A percentile compares a stretch with the other conserved stretches of the same genome.
phyloP scores from a whole-genome alignment of 495 filamentous ascomycete species.

The Xylaria acuta region DNA sequence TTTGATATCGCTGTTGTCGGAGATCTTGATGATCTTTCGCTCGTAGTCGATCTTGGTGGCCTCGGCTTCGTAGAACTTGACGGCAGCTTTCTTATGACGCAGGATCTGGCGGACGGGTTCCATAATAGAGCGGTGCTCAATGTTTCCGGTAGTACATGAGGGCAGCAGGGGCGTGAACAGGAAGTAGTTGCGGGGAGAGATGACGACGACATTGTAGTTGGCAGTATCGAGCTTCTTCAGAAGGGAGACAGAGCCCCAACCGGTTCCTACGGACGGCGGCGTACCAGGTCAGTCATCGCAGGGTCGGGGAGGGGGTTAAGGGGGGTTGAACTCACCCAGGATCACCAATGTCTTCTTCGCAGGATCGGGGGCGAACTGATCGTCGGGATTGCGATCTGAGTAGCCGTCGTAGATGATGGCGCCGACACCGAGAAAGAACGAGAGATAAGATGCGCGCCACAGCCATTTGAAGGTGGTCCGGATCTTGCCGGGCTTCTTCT shows the following conservation, averaged over 20 bases:
- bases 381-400: slow-evolving; percentile 75
- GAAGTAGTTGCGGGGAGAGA: slow-evolving; percentile 98
- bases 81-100: slow-evolving; percentile 86
- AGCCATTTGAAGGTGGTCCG: slow-evolving; percentile 52
- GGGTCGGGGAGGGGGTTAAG: neutral
- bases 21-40: slow-evolving; percentile 83
- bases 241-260: slow-evolving; percentile 95
- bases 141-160: slow-evolving; percentile 94
- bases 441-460: slow-evolving; percentile 79
- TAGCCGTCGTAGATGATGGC: slow-evolving; percentile 84
- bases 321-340: slow-evolving; percentile 69
- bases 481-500: slow-evolving; percentile 50
- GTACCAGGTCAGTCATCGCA: slow-evolving; percentile 18
- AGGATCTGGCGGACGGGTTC: slow-evolving; percentile 95
- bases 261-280: slow-evolving; percentile 68
- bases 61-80: slow-evolving; percentile 98
- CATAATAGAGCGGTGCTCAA: slow-evolving; percentile 99
- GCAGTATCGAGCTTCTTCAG: slow-evolving; percentile 98
- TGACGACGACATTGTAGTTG: slow-evolving; percentile 97
- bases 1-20: slow-evolving; percentile 91
- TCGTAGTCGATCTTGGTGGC: slow-evolving; percentile 96
- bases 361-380: slow-evolving; percentile 82
- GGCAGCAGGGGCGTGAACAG: slow-evolving; percentile 97
- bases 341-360: slow-evolving; percentile 97
- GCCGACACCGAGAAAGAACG: slow-evolving; percentile 68